Percentiles rank a stretch among this genome's conserved stretches.
Evolutionary conservation across 306 rosid species (phyloP).

Genomic region (Macrotyloma uniflorum): DNA sequence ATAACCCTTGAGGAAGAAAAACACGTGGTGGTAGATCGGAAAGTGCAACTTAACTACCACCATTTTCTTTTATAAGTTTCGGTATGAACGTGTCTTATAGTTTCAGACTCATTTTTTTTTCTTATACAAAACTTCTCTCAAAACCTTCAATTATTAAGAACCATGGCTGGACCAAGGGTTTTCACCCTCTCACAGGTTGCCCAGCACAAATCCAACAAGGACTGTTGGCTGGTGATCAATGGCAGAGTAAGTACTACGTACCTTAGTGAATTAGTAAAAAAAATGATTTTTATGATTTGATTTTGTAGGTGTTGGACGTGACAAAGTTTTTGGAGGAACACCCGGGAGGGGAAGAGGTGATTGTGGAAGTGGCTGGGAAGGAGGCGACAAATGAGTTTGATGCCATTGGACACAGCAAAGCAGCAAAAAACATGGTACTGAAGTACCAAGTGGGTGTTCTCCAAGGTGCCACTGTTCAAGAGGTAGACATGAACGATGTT

Average conservation of each 20-base stretch:
- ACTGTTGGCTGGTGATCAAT: constrained; percentile 59
- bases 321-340: constrained; percentile 64
- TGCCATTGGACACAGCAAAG: constrained; percentile 58
- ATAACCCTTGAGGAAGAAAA: neutral
- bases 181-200: constrained; percentile 63
- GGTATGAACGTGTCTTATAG: neutral
- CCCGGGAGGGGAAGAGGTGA: constrained; percentile 71
- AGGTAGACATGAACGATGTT: constrained; percentile 39
- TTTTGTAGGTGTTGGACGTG: constrained; percentile 58
- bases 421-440: constrained; percentile 46
- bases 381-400: constrained; percentile 65
- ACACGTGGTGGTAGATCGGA: constrained; percentile 10
- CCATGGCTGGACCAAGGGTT: constrained; percentile 47
- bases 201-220: constrained; percentile 59
- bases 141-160: neutral
- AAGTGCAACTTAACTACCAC: neutral
- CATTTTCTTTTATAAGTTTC: constrained; percentile 28
- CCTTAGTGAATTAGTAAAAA: too few species aligned
- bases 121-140: neutral
- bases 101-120: neutral
- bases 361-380: constrained; percentile 55
- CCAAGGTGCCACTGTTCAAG: constrained; percentile 49
- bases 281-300: too few species aligned
- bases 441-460: constrained; percentile 65
- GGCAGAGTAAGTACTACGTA: constrained; percentile 55